A percentile compares a stretch with the other conserved stretches of the same genome.
Conservation (phyloP, 257 asterid species). For the Nicotiana tomentosiformis region DNA sequence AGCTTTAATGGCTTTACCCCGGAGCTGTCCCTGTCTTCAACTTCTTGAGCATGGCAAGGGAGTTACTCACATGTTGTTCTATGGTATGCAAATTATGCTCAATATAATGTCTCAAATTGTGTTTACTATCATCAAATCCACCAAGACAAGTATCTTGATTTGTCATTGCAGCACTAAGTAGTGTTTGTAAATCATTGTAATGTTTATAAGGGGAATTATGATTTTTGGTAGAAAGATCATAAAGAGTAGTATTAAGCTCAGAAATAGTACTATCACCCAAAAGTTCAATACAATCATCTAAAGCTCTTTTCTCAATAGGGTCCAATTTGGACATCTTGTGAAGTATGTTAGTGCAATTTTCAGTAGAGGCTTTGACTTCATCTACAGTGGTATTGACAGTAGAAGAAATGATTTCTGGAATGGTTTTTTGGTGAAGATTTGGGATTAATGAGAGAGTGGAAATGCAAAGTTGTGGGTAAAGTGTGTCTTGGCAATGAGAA, state of each 20-base stretch:
- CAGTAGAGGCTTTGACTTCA: constrained; percentile 43
- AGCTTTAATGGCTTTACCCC: neutral
- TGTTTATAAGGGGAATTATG: constrained; percentile 27
- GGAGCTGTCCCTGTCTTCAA: constrained; percentile 26
- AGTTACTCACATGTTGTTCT: constrained; percentile 67
- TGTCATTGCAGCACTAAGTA: constrained; percentile 88
- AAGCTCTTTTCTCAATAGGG: constrained; percentile 52
- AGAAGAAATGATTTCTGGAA: constrained; percentile 59
- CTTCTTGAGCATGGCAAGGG: constrained; percentile 65
- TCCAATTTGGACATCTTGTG: constrained; percentile 42
- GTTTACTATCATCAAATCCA: constrained; percentile 57
- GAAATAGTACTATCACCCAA: constrained; percentile 39
- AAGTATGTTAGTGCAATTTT: constrained; percentile 50
- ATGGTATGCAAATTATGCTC: constrained; percentile 45
- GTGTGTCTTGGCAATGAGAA: constrained; percentile 59
- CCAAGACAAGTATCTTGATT: constrained; percentile 84
- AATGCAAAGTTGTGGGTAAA: constrained; percentile 64
- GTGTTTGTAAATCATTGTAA: constrained; percentile 59
- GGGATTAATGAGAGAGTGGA: constrained; percentile 61
- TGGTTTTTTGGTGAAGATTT: constrained; percentile 48
- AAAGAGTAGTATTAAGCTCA: constrained; percentile 34
- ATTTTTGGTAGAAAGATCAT: constrained; percentile 33
- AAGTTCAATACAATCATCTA: constrained; percentile 75
- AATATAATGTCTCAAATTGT: constrained; percentile 42
- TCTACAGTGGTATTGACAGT: constrained; percentile 51